Conservation (phyloP, 768 basidiomycete species). For the Termitomyces titanicus region DNA sequence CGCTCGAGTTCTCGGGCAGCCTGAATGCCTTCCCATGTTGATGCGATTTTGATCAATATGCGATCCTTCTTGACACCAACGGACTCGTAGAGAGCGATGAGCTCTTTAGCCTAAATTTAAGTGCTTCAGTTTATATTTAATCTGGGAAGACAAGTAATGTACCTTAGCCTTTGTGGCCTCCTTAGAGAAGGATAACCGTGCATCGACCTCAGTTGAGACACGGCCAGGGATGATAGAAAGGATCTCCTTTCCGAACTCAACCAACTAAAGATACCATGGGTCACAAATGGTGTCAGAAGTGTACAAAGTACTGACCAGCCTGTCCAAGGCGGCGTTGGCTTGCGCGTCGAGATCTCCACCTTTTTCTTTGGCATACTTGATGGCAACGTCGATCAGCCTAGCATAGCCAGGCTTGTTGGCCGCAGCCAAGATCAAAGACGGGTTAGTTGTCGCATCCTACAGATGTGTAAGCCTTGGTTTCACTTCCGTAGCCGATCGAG, state of each 20-base stretch:
- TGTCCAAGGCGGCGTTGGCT: constrained; percentile 78
- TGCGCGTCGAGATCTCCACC: constrained; percentile 75
- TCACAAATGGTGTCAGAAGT: not conserved
- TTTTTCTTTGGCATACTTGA: constrained; percentile 75
- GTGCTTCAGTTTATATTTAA: not conserved
- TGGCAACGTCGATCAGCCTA: constrained; percentile 72
- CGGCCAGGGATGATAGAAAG: constrained; percentile 94
- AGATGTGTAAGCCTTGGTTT: not conserved
- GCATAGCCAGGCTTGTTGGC: constrained; percentile 87
- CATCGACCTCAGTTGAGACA: constrained; percentile 99
- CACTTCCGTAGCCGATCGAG: not conserved
- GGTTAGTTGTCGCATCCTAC: constrained; percentile 98
- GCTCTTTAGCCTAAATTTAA: constrained; percentile 58
- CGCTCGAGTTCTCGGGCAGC: constrained; percentile 94
- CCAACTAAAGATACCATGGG: constrained; percentile 54
- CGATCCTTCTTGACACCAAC: constrained; percentile 92
- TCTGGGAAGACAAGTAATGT: not conserved
- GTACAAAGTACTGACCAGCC: constrained; percentile 59
- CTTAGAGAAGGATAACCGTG: constrained; percentile 95
- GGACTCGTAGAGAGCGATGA: constrained; percentile 94
- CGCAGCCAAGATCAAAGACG: constrained; percentile 90
- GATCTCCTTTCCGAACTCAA: constrained; percentile 97
- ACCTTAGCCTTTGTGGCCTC: constrained; percentile 88
- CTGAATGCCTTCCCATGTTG: constrained; percentile 99
- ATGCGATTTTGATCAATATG: constrained; percentile 98